Evolutionary conservation across 768 basidiomycete species (phyloP).

Genomic region (Boletus fagicola): DNA sequence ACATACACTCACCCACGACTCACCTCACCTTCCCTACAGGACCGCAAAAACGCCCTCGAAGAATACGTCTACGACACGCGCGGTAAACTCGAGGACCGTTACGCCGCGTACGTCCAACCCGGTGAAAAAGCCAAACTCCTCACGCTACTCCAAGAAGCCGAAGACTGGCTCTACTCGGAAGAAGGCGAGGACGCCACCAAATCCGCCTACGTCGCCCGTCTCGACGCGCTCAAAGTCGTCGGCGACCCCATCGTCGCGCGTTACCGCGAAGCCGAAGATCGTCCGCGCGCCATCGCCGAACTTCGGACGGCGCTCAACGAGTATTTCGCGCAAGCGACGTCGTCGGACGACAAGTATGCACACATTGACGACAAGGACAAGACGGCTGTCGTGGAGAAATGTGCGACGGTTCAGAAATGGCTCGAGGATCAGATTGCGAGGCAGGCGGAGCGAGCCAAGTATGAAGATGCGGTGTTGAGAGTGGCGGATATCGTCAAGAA

Average conservation of each 20-base stretch:
- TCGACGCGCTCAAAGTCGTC: slow-evolving; percentile 79
- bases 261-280: slow-evolving; percentile 79
- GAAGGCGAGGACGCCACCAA: slow-evolving; percentile 96
- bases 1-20: slow-evolving; percentile 3
- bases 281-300: slow-evolving; percentile 65
- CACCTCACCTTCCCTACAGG: slow-evolving; percentile 42
- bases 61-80: slow-evolving; percentile 98
- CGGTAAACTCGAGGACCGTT: slow-evolving; percentile 87
- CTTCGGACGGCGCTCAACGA: slow-evolving; percentile 88
- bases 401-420: slow-evolving; percentile 91
- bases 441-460: slow-evolving; percentile 88
- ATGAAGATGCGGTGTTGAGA: slow-evolving; percentile 80
- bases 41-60: slow-evolving; percentile 97
- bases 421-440: slow-evolving; percentile 86
- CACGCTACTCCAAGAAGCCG: slow-evolving; percentile 67
- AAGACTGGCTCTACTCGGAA: slow-evolving; percentile 97
- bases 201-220: slow-evolving; percentile 84
- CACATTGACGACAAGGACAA: slow-evolving; percentile 92
- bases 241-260: slow-evolving; percentile 87
- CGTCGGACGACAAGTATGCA: slow-evolving; percentile 77
- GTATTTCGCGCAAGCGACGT: slow-evolving; percentile 82
- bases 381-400: slow-evolving; percentile 83
- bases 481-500: slow-evolving; percentile 84
- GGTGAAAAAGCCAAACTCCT: slow-evolving; percentile 79
- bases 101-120: slow-evolving; percentile 68